These are phyloP conservation scores for Fusarium paranaense DNA, from an alignment of 2,329 filamentous ascomycete genomes.

Conservation along the genomic window DNA sequence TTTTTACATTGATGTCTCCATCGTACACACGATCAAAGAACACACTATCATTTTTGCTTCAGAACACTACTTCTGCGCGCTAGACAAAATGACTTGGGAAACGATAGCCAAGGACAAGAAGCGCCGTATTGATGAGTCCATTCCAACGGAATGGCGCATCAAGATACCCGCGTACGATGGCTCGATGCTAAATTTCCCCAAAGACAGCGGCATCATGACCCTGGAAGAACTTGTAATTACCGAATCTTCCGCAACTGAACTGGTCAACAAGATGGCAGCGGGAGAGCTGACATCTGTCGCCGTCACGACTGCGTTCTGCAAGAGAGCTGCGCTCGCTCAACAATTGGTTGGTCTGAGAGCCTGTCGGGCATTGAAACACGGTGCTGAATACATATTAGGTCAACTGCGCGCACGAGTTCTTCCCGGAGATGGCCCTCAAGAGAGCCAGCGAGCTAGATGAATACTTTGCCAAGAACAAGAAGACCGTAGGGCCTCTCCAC, in stretches of 20 bases:
- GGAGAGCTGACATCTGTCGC: slow-evolving; percentile 54
- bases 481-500: slow-evolving; percentile 68
- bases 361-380: not conserved
- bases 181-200: slow-evolving; percentile 15
- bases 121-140: slow-evolving; percentile 14
- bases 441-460: slow-evolving; percentile 61
- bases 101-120: slow-evolving; percentile 15
- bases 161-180: not conserved
- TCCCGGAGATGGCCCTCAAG: slow-evolving; percentile 59
- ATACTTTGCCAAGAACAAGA: slow-evolving; percentile 54
- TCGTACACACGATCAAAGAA: too few species aligned
- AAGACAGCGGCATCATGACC: slow-evolving; percentile 59
- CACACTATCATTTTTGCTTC: not conserved
- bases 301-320: slow-evolving; percentile 64
- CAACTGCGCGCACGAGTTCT: slow-evolving; percentile 61
- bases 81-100: slow-evolving; percentile 9
- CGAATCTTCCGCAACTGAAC: slow-evolving; percentile 56
- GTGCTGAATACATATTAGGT: slow-evolving; percentile 40
- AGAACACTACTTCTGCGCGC: too few species aligned
- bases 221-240: slow-evolving; percentile 66
- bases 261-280: slow-evolving; percentile 49
- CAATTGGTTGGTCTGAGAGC: slow-evolving; percentile 56
- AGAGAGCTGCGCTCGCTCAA: slow-evolving; percentile 62
- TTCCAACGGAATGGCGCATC: slow-evolving; percentile 23
- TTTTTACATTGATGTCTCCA: too few species aligned